Base-by-base conservation (phyloP, 768 basidiomycete genomes). In the Dentipellis sp. region DNA sequence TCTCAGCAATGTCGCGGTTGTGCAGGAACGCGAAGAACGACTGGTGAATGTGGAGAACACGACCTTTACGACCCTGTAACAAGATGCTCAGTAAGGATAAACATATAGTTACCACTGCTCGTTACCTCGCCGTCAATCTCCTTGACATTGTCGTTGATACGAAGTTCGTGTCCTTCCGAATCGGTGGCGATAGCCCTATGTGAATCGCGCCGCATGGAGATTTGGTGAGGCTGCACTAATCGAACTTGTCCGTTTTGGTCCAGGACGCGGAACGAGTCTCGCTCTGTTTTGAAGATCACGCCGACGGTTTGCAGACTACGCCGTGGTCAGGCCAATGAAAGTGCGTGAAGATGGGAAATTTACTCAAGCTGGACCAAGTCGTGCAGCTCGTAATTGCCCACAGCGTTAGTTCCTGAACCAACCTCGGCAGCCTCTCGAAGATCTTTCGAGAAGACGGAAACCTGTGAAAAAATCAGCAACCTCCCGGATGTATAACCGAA, bases 341-440 rank as follows among this genome's bases (percentile, higher is more conserved):
- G 29, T 6, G 6, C 3, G 29, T 3, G 29, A 29, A 29, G 42
- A 57, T 21, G 55, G 60, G 39, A 48, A 53, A 79, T 92, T 62
- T 68, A 95, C 94, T 98, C 95, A 14, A 99, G 79, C 74, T 95
- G 94, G 36, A 99, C 93, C 56, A 99, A 73, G 67, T 99, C 95
- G 65, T 99, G 97, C 42, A 97, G 70, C 67, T 98, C 95, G 65
- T 94, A 98, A 64, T 94, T 85, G 29, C 94, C 94, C 35, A 94
- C 86, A 42, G 87, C 78, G 63, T 94, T 94, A 9, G 90, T 86
- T 21, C 91, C 84, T 3, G 88, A 85, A n/a, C 94, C 94, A 40
- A 95, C 91, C 71, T 98, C 97, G 0, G 97, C 94, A 29, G 97
- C 97, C 67, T 95, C 94, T 62, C 97, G 86, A 22, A 99, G 75